phyloP scores from a whole-genome alignment of 2,329 filamentous ascomycete genomes.

The Colletotrichum caudatum region DNA sequence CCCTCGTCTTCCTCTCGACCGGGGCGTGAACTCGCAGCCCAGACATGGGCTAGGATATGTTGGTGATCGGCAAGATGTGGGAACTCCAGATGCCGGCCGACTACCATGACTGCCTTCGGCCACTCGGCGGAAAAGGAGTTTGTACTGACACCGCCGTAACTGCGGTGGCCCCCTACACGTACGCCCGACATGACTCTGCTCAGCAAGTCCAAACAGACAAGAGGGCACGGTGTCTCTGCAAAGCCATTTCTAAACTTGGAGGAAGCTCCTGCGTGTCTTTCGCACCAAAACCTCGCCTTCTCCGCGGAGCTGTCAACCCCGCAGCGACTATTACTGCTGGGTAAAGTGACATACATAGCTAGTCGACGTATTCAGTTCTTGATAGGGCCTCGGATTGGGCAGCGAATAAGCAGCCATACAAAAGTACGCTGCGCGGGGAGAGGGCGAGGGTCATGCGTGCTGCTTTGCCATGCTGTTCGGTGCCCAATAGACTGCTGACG shows the following conservation, averaged over 20 bases:
- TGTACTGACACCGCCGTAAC: background rate
- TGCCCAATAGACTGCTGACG: background rate
- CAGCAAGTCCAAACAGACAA: background rate
- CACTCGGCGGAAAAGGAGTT: background rate
- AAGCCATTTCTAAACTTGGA: background rate
- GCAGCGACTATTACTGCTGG: background rate
- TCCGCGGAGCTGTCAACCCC: background rate
- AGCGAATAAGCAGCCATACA: background rate
- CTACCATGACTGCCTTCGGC: background rate
- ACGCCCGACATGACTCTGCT: background rate
- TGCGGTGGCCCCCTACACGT: background rate
- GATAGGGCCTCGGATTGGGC: background rate
- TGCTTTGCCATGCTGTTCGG: background rate
- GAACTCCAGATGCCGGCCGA: background rate
- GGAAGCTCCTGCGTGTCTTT: background rate
- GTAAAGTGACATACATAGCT: too few species aligned
- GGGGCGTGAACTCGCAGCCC: background rate
- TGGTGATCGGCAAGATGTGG: background rate
- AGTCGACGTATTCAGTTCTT: background rate
- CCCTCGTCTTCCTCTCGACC: background rate
- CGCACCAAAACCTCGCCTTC: background rate
- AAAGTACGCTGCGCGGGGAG: constrained; percentile 2
- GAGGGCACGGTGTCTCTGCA: background rate
- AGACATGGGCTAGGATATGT: background rate
- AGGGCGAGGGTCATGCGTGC: background rate